Base-by-base conservation (phyloP, 116 monocot genomes). In the Posidonia oceanica region DNA sequence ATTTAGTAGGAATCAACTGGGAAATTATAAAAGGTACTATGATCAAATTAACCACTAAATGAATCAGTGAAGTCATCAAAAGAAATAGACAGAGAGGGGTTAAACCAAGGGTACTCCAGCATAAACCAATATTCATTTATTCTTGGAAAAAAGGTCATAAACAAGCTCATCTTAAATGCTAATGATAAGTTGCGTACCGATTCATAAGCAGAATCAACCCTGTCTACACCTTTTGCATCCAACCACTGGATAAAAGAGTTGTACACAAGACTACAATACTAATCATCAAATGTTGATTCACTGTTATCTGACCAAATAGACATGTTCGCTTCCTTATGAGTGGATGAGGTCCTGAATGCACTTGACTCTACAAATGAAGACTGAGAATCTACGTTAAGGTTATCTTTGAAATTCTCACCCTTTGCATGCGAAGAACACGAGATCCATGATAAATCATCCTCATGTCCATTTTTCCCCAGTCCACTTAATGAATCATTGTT, bases 231-330 rank as follows among this genome's bases (percentile, higher is more conserved):
- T 44, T 66, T 40, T 66, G 44, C 18, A 66, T 66, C 66, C 44
- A 66, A 16, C 66, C 18, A 66, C 18, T 66, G 66, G 66, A 41
- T 18, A 66, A 66, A 66, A 3, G 41, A 44, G n/a, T 40, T n/a
- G 20, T 18, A 42, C 6, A 44, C 42, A 10, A 66, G 44, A 10
- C 10, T 14, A 17, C 40, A 66, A 66, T 20, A 66, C 3, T 44
- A 7, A 21, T 66, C 44, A 42, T 66, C 42, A 44, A 66, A 0
- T 12, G 48, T 18, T 11, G 66, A 66, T 44, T 66, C 66, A 42
- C 16, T 39, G 15, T 42, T 66, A 44, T 66, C 38, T 10, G 44
- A 40, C 40, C 39, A 66, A 17, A 44, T 16, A 3, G 42, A 3
- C 42, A 18, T 66, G 66, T n/a, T 66, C 12, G 42, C 3, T 6